Base-by-base conservation (phyloP, 805 yeast species). In the Kluyveromyces aestuarii region DNA sequence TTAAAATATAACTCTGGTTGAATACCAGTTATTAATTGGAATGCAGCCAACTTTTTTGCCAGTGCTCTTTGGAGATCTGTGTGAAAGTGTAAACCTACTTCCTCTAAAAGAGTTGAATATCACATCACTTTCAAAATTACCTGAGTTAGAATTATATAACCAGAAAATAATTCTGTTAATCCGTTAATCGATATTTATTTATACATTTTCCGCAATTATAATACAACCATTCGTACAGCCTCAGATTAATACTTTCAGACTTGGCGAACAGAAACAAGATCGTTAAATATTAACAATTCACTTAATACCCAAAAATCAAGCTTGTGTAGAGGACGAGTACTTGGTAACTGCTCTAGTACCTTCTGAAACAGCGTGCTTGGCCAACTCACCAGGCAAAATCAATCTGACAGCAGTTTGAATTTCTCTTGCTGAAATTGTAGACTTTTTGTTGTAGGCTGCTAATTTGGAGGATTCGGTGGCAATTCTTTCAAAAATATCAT, bases 381-480 rank as follows among this genome's bases (percentile, higher is more conserved):
- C 95, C 70, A 88, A 79, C 78, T 88, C 96, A 80, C 96, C 96
- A 59, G 96, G 96, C 64, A 88, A 82, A 73, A 87, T 87, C 68
- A 87, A 81, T 79, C 96, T 85, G 57, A 87, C 96, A 61, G 96
- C 96, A 61, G 96, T 88, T 78, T 87, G 96, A 66, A 88, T 88
- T 77, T 87, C 96, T 77, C 96, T 87, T 55, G 96, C 90, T 60
- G 96, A 86, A 68, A 88, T 88, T 62, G 96, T 88, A 51, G 95
- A 86, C 78, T 87, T 88, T 79, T 87, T 87, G 85, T 88, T 88
- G 83, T 87, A 87, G 67, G 95, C 93, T 73, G 96, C 96, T 62
- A 88, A 81, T 76, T 88, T 88, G 58, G 96, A 88, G 64, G 96
- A 95, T 77, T 88, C 96, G 64, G 88, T 73, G 63, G 96, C 96